These are phyloP conservation scores for Pseudocercospora ulei DNA, from an alignment of 2,329 filamentous ascomycete species.

Conservation along the genomic window DNA sequence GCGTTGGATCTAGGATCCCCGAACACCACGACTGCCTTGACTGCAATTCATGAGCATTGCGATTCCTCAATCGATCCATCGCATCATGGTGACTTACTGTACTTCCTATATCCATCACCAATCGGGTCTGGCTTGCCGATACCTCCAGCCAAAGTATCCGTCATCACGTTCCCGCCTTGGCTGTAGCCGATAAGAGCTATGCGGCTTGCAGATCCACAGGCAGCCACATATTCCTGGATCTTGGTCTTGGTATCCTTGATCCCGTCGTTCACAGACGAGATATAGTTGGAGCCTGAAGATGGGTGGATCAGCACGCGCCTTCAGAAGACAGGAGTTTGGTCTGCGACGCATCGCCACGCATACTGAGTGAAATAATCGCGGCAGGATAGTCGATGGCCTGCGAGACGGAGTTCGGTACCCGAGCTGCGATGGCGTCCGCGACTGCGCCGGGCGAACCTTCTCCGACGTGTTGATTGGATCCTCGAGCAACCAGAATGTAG, in stretches of 20 bases:
- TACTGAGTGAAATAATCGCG: slow-evolving; percentile 19
- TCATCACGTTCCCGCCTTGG: slow-evolving; percentile 28
- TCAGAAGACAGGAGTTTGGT: no score
- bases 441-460: slow-evolving; percentile 33
- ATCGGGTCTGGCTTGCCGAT: slow-evolving; percentile 27
- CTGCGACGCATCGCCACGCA: no score
- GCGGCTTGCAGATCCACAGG: slow-evolving; percentile 27
- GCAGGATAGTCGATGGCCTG: slow-evolving; percentile 30
- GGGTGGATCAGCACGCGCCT: not conserved
- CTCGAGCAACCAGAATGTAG: slow-evolving; percentile 36
- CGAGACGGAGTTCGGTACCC: slow-evolving; percentile 32
- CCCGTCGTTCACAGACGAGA: slow-evolving; percentile 29
- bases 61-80: not conserved
- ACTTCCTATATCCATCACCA: slow-evolving; percentile 26
- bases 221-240: slow-evolving; percentile 29
- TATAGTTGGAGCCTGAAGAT: slow-evolving; percentile 14
- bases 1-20: slow-evolving; percentile 34
- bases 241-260: slow-evolving; percentile 30
- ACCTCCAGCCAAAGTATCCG: slow-evolving; percentile 16
- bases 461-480: slow-evolving; percentile 27
- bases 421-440: slow-evolving; percentile 29
- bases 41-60: slow-evolving; percentile 17
- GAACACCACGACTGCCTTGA: slow-evolving; percentile 34
- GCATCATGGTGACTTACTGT: slow-evolving; percentile 21
- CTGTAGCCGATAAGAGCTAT: slow-evolving; percentile 36